Evolutionary conservation across 148 eudicot species (phyloP), one percentile per base, ranked within the genome.

Genomic region (Arctostaphylos glauca): DNA sequence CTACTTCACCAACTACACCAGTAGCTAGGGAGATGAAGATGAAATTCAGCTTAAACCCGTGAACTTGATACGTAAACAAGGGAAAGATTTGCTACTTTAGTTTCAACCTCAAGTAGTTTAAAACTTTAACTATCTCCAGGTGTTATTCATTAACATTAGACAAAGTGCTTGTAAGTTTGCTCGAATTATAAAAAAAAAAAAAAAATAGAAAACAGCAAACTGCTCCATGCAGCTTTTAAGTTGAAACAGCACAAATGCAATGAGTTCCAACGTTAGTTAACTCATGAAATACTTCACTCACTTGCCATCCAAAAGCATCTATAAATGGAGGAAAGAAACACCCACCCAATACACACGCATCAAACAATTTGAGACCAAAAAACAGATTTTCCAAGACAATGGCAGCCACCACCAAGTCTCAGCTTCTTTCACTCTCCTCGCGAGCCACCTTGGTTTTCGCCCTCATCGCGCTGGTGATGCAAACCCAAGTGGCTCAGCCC

Each of bases 231-330:
- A 15, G 31, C 43, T 52, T 19, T 0, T 7, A 38, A 54, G 53
- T 23, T 53, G 44, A 18, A 41, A n/a, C 82, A 81, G 64, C 84
- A 60, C 73, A 60, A 47, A 86, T 47, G 71, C 14, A 4, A 55
- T 86, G 86, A 77, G 47, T 62, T 52, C 88, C n/a, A 87, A 83
- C 43, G 76, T 16, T 84, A 88, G 90, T 79, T 86, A 31, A 77
- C 31, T 84, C 90, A 88, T 84, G 87, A 77, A 80, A 60, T 62
- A 58, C 43, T 52, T 59, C 56, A 43, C 38, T 58, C 60, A 44
- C 19, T 31, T 15, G 9, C 3, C 76, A 16, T 48, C 25, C 46
- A 16, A 0, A 48, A 55, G 25, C 53, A 72, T 13, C 80, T 79
- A 82, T 79, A 82, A 79, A 80, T 75, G 71, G 44, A 15, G 76